A percentile compares a stretch with the other conserved stretches of the same genome.
Conservation (phyloP, 2,329 filamentous ascomycete species). For the Talaromyces verruculosus region DNA sequence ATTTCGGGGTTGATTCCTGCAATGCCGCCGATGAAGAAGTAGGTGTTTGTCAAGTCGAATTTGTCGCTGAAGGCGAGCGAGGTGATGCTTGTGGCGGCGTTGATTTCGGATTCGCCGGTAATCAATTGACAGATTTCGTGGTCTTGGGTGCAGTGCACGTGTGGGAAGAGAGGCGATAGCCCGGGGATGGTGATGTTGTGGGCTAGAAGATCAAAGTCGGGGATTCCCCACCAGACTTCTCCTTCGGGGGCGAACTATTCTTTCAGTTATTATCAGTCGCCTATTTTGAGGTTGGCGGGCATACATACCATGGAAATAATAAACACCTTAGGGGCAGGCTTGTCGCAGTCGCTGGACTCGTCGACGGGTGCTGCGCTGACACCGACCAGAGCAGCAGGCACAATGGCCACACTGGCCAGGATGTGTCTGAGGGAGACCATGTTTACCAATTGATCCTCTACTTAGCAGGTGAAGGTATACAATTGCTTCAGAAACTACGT, state of each 20-base stretch:
- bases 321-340: conserved; percentile 43
- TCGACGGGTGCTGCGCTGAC: conserved; percentile 10
- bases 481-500: background rate
- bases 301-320: conserved; percentile 42
- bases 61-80: conserved; percentile 61
- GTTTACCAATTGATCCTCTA: background rate
- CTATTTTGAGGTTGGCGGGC: too few relatives aligned
- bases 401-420: conserved; percentile 1
- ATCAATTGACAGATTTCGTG: conserved; percentile 67
- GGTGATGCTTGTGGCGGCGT: conserved; percentile 66
- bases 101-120: conserved; percentile 70
- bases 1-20: conserved; percentile 70
- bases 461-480: background rate
- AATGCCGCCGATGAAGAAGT: conserved; percentile 71
- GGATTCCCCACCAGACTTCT: conserved; percentile 60
- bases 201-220: conserved; percentile 57
- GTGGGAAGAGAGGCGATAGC: conserved; percentile 64
- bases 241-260: conserved; percentile 63
- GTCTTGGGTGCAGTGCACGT: conserved; percentile 63
- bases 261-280: background rate
- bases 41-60: conserved; percentile 67
- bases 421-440: conserved; percentile 3
- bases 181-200: conserved; percentile 61
- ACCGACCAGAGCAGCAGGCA: conserved; percentile 4
- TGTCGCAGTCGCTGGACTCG: conserved; percentile 20